These are phyloP conservation scores for Verticillium klebahnii DNA, from an alignment of 2,329 filamentous ascomycete genomes.

Conservation along the genomic window DNA sequence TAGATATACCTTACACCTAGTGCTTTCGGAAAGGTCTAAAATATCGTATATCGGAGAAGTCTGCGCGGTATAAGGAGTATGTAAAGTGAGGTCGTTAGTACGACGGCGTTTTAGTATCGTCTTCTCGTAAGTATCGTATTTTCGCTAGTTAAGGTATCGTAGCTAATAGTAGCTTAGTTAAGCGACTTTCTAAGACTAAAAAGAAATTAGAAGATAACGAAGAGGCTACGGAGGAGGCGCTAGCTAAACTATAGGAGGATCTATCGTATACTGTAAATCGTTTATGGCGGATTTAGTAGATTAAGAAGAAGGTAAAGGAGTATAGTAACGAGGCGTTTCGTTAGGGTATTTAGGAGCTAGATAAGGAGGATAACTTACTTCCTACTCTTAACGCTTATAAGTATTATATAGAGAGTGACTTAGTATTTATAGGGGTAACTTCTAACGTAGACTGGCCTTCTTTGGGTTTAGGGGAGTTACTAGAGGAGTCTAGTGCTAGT, in stretches of 20 bases:
- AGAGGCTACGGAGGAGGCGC: background rate
- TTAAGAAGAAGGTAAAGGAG: background rate
- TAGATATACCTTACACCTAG: background rate
- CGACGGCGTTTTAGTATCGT: background rate
- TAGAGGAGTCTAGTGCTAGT: background rate
- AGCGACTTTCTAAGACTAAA: background rate
- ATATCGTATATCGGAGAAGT: background rate
- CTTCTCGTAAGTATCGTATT: background rate
- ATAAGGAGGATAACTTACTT: constrained; percentile 3
- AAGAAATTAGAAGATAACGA: background rate
- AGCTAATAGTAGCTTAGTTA: too few relatives aligned
- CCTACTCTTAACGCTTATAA: constrained; percentile 5
- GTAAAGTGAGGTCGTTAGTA: too few relatives aligned
- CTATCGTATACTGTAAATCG: background rate
- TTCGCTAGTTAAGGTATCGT: too few relatives aligned
- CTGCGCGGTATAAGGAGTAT: too few relatives aligned
- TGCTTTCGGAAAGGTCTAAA: background rate
- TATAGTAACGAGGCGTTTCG: background rate
- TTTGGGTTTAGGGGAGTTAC: background rate
- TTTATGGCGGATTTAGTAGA: background rate
- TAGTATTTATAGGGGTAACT: too few relatives aligned
- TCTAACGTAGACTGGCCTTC: background rate
- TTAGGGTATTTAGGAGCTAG: background rate
- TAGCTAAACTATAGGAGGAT: background rate
- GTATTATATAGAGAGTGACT: constrained; percentile 1